Evolutionary conservation across 495 filamentous ascomycete genomes (phyloP).

Genomic region (Aeminium ludgeri): DNA sequence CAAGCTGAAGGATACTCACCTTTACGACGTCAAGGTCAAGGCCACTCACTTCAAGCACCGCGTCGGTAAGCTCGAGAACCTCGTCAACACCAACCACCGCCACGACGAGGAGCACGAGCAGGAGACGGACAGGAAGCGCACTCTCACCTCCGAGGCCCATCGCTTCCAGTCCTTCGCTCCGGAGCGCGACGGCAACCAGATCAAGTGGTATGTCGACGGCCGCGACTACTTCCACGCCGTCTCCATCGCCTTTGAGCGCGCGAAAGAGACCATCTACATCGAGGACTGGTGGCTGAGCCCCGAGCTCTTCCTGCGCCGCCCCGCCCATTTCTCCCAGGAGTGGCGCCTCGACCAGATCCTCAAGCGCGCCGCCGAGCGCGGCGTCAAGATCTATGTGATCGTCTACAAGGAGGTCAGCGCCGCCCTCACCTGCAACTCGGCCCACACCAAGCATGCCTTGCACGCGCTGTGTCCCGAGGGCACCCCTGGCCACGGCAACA

Average conservation of each 20-base stretch:
- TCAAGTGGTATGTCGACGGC: conserved; percentile 96
- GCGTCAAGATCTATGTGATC: conserved; percentile 86
- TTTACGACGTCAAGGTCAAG: conserved; percentile 77
- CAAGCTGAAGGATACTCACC: conserved; percentile 45
- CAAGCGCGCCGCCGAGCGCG: conserved; percentile 74
- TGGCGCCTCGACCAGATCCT: conserved; percentile 76
- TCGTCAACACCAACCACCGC: conserved; percentile 78
- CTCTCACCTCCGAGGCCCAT: conserved; percentile 51
- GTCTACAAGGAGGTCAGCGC: conserved; percentile 82
- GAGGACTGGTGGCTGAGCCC: conserved; percentile 95
- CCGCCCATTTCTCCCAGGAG: conserved; percentile 63
- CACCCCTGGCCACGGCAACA: conserved; percentile 66
- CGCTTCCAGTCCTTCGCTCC: conserved; percentile 82
- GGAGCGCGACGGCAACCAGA: conserved; percentile 61
- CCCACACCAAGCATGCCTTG: conserved; percentile 80
- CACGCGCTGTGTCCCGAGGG: conserved; percentile 67
- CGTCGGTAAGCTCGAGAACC: conserved; percentile 50
- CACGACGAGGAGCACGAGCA: conserved; percentile 91
- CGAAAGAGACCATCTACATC: conserved; percentile 88
- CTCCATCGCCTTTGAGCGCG: conserved; percentile 66
- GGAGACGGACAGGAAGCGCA: conserved; percentile 62
- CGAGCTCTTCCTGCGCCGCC: conserved; percentile 77
- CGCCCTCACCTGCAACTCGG: conserved; percentile 80
- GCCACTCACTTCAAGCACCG: conserved; percentile 59
- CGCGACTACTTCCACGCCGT: conserved; percentile 90